Evolutionary conservation across 495 filamentous ascomycete species (phyloP).

Genomic region (Neurospora tetrasperma): DNA sequence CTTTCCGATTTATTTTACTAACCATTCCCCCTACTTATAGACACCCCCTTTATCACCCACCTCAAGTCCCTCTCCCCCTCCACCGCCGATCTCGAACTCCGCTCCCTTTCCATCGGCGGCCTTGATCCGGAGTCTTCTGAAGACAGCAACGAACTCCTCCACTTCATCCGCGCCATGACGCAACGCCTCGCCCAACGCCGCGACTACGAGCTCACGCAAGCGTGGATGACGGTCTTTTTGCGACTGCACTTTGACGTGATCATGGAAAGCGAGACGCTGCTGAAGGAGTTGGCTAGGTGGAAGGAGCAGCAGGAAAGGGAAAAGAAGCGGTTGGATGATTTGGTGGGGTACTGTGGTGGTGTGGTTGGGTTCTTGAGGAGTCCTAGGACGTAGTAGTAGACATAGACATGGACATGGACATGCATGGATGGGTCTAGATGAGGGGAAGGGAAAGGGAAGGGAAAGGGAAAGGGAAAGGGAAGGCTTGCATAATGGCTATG

Average conservation of each 20-base stretch:
- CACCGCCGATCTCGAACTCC: slow-evolving; percentile 78
- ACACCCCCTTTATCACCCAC: slow-evolving; percentile 58
- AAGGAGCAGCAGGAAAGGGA: slow-evolving; percentile 56
- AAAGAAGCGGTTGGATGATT: slow-evolving; percentile 53
- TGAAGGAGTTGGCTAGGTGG: slow-evolving; percentile 52
- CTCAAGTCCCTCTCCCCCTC: slow-evolving; percentile 71
- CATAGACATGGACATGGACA: neutral
- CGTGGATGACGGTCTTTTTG: slow-evolving; percentile 92
- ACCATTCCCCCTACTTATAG: slow-evolving; percentile 4
- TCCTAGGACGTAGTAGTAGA: slow-evolving; percentile 36
- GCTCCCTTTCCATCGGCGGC: slow-evolving; percentile 52
- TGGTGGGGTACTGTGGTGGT: slow-evolving; percentile 80
- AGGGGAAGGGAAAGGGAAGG: neutral
- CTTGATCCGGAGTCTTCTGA: slow-evolving; percentile 23
- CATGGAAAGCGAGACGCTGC: slow-evolving; percentile 29
- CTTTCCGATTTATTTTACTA: too few relatives aligned
- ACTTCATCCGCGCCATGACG: slow-evolving; percentile 70
- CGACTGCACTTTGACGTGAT: slow-evolving; percentile 54
- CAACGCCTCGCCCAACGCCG: slow-evolving; percentile 49
- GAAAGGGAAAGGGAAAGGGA: neutral
- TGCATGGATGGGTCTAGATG: neutral
- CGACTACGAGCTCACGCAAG: slow-evolving; percentile 89
- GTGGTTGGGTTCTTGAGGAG: slow-evolving; percentile 83
- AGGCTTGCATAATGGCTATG: neutral
- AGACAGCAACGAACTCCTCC: slow-evolving; percentile 34